Conservation (phyloP, 116 monocot species). For the Dioscorea cayenensis region DNA sequence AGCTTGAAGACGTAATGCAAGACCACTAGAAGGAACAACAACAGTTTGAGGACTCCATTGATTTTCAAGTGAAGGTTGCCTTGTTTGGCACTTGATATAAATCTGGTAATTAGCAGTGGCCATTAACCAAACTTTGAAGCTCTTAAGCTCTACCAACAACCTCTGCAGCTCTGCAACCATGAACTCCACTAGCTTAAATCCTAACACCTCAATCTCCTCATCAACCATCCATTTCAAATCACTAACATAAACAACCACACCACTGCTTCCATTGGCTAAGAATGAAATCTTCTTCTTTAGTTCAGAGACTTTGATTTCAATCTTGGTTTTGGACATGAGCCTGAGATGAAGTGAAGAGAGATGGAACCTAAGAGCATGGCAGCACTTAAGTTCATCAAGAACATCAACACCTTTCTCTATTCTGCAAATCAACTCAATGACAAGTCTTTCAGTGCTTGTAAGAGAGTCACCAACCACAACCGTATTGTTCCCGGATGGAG, state of each 20-base stretch:
- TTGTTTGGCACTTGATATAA: slow-evolving; percentile 73
- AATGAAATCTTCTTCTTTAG: slow-evolving; percentile 52
- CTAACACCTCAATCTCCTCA: slow-evolving; percentile 18
- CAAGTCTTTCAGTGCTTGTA: slow-evolving; percentile 43
- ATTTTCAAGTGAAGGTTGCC: slow-evolving; percentile 56
- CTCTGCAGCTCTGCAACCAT: slow-evolving; percentile 55
- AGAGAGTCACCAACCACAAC: slow-evolving; percentile 78
- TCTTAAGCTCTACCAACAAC: slow-evolving; percentile 46
- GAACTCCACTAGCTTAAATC: slow-evolving; percentile 35
- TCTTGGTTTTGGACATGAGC: slow-evolving; percentile 54
- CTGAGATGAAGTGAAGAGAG: slow-evolving; percentile 49
- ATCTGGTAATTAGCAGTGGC: slow-evolving; percentile 75
- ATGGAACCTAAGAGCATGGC: slow-evolving; percentile 51
- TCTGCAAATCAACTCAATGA: slow-evolving; percentile 42
- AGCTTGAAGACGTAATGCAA: slow-evolving; percentile 63
- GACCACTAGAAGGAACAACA: slow-evolving; percentile 76
- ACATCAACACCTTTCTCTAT: slow-evolving; percentile 63
- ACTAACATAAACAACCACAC: slow-evolving; percentile 57
- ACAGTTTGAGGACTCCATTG: slow-evolving; percentile 85
- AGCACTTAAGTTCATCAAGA: slow-evolving; percentile 56
- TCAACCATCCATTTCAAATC: slow-evolving; percentile 73
- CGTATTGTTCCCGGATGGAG: slow-evolving; percentile 26
- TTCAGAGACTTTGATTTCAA: slow-evolving; percentile 56
- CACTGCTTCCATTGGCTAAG: slow-evolving; percentile 3
- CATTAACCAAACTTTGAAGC: slow-evolving; percentile 61